Evolutionary conservation across 108 stramenopile species (phyloP).

Genomic region (Asterionellopsis glacialis): DNA sequence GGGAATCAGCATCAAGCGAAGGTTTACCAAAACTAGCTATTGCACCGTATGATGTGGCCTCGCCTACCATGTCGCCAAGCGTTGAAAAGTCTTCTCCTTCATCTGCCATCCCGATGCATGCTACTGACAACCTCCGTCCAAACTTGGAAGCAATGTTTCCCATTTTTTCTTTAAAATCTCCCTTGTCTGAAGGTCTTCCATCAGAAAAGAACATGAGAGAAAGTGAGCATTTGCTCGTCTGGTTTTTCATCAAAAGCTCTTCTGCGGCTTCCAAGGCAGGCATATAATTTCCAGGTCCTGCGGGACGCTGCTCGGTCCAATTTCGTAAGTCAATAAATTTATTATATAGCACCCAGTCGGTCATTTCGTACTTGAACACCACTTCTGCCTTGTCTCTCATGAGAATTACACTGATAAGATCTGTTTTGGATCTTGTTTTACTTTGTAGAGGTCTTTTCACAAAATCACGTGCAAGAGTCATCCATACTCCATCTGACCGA

Average conservation of each 20-base stretch:
- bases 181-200: slow-evolving; percentile 44
- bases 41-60: slow-evolving; percentile 38
- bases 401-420: slow-evolving; percentile 33
- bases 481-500: slow-evolving; percentile 51
- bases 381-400: slow-evolving; percentile 33
- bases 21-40: slow-evolving; percentile 33
- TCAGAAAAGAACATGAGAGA: slow-evolving; percentile 55
- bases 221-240: slow-evolving; percentile 38
- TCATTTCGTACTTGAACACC: slow-evolving; percentile 15
- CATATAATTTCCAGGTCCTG: slow-evolving; percentile 37
- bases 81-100: slow-evolving; percentile 24
- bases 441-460: slow-evolving; percentile 18
- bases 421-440: not conserved
- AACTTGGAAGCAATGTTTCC: slow-evolving; percentile 30
- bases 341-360: slow-evolving; percentile 37
- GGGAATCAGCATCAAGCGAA: slow-evolving; percentile 29
- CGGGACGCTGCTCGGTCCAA: slow-evolving; percentile 10
- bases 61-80: slow-evolving; percentile 35
- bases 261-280: slow-evolving; percentile 40
- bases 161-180: slow-evolving; percentile 10
- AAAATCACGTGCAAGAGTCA: slow-evolving; percentile 38
- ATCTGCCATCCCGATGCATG: slow-evolving; percentile 46
- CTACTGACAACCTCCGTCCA: slow-evolving; percentile 42
- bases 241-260: slow-evolving; percentile 12
- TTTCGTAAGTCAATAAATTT: slow-evolving; percentile 31